A percentile compares a stretch with the other conserved stretches of the same genome.
Evolutionary conservation across 2,329 filamentous ascomycete genomes (phyloP).

Genomic region (Nemania abortiva): DNA sequence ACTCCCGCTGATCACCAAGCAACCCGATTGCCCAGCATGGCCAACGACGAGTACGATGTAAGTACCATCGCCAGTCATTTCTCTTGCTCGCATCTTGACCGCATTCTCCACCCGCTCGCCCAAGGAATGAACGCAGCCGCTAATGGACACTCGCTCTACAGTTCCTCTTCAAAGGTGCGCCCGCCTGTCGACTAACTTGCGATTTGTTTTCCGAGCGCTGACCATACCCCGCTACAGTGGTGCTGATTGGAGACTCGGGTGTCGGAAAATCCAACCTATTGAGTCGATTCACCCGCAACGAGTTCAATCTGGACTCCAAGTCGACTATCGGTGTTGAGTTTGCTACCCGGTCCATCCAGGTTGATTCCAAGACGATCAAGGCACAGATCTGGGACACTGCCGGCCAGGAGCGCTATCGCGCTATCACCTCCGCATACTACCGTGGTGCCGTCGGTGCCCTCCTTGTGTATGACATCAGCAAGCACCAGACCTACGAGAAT

Average conservation of each 20-base stretch:
- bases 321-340: constrained; percentile 99
- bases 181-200: constrained; percentile 35
- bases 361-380: constrained; percentile 99
- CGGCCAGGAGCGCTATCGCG: constrained; percentile 97
- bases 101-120: constrained; percentile 39
- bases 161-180: constrained; percentile 98
- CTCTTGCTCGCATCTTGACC: constrained; percentile 45
- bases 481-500: constrained; percentile 99
- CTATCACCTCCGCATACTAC: constrained; percentile 99
- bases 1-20: constrained; percentile 21
- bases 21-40: constrained; percentile 73
- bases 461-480: constrained; percentile 99
- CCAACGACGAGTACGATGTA: constrained; percentile 99
- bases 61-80: constrained; percentile 55
- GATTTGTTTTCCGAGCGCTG: constrained; percentile 45
- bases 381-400: constrained; percentile 99
- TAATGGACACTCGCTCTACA: constrained; percentile 58
- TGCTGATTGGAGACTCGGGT: constrained; percentile 98
- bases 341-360: constrained; percentile 97
- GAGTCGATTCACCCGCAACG: constrained; percentile 99
- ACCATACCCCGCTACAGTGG: constrained; percentile 69
- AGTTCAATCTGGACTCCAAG: constrained; percentile 99
- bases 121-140: constrained; percentile 36
- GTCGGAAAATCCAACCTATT: constrained; percentile 99
- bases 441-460: constrained; percentile 96